Evolutionary conservation across 345 rosid genomes (phyloP).

Genomic region (Boechera retrofracta): DNA sequence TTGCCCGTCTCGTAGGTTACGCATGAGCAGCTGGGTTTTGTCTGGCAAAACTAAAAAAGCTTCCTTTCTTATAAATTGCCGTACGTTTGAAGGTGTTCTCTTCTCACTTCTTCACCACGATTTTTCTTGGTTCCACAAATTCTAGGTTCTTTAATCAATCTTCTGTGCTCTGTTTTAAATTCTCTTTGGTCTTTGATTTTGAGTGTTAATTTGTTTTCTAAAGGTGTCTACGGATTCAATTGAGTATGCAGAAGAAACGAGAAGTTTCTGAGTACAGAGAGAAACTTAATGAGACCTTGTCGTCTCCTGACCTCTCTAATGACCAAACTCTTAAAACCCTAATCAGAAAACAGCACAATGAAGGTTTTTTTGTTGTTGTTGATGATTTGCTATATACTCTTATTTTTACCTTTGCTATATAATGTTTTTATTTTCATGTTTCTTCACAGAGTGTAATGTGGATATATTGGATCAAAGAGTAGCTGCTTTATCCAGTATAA

Average conservation of each 20-base stretch:
- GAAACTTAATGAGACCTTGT: conserved; percentile 73
- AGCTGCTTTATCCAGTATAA: conserved; percentile 61
- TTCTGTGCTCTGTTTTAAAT: background rate
- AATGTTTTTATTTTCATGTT: conserved; percentile 7
- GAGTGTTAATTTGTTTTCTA: background rate
- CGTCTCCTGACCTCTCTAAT: conserved; percentile 69
- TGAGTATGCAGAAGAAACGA: conserved; percentile 58
- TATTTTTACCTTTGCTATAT: background rate
- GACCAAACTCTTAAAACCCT: conserved; percentile 58
- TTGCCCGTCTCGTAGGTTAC: conserved; percentile 50
- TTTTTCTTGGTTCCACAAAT: background rate
- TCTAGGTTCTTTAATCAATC: background rate
- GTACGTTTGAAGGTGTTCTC: conserved; percentile 16
- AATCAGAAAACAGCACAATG: conserved; percentile 63
- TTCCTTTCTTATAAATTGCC: conserved; percentile 11
- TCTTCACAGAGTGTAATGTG: conserved; percentile 56
- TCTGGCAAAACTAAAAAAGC: conserved; percentile 29
- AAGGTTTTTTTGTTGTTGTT: conserved; percentile 47
- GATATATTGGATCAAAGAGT: conserved; percentile 63
- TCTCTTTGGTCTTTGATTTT: conserved; percentile 6
- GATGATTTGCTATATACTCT: background rate
- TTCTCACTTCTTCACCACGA: conserved; percentile 6
- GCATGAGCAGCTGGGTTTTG: conserved; percentile 45
- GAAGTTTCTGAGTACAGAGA: conserved; percentile 70
- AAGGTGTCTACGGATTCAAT: conserved; percentile 21